Evolutionary conservation across 176 grass and related monocot species (phyloP), one percentile per base, ranked within the genome.

Genomic region (Hordeum marinum): DNA sequence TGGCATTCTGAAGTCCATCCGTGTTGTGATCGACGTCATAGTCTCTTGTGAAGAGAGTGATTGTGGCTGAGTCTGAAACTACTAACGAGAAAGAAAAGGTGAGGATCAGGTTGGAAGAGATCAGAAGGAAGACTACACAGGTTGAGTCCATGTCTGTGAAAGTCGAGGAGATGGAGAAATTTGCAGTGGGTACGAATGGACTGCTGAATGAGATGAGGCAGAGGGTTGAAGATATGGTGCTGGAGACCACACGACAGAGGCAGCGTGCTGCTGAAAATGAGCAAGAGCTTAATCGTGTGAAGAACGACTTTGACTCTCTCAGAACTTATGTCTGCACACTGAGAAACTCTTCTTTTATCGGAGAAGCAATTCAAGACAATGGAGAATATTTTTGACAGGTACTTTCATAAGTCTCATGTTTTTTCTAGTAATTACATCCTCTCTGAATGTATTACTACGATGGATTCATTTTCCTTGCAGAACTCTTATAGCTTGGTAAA

Each of bases 101-200:
- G 15, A 90, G 84, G 77, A 66, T 95, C 68, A 85, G 93, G 48
- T 29, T 95, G 84, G 89, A 98, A 24, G 95, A 95, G 82, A 88
- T 92, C 34, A 88, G 76, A 71, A 95, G 72, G 78, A 98, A 95
- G 79, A 91, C 93, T 0, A 12, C 90, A 20, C 93, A 95, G 89
- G 92, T 98, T 9, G 89, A 98, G 67, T 91, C 50, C 23, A 94
- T 95, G 91, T 86, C 83, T 5, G 72, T 78, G 4, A 94, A 88
- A 69, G 91, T 98, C 13, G 92, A 95, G 84, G 95, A 95, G 85
- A 98, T 98, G 93, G 93, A 98, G 79, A 95, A 92, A 52, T 98
- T 95, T 87, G 87, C 95, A 0, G 75, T 90, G 2, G 89, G 89
- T 10, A 95, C 89, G 3, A 98, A 93, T 39, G 80, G 83, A 39